phyloP scores from a whole-genome alignment of 2,329 filamentous ascomycete genomes.

The Botrytis cinerea region DNA sequence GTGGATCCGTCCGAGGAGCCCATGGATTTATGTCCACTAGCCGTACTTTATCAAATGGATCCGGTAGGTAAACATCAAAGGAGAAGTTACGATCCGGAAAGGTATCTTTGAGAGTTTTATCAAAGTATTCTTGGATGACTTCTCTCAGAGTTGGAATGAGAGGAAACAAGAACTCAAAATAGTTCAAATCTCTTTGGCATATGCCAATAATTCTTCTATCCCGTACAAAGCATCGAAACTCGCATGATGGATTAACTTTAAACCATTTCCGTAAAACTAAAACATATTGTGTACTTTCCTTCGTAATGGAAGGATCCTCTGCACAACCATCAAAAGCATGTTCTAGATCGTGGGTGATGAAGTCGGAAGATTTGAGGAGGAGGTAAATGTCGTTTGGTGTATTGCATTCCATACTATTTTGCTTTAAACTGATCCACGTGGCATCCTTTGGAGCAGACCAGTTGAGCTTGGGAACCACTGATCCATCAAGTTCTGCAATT shows the following conservation, averaged over 20 bases:
- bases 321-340: conserved; percentile 83
- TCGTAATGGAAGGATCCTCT: conserved; percentile 32
- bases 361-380: conserved; percentile 90
- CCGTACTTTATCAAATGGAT: conserved; percentile 59
- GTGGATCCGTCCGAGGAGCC: conserved; percentile 83
- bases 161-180: conserved; percentile 75
- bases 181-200: conserved; percentile 85
- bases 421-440: conserved; percentile 80
- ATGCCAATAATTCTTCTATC: conserved; percentile 77
- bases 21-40: conserved; percentile 95
- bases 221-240: conserved; percentile 95
- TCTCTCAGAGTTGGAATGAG: conserved; percentile 66
- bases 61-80: conserved; percentile 91
- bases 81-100: conserved; percentile 84
- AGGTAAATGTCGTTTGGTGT: conserved; percentile 90
- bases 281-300: conserved; percentile 47
- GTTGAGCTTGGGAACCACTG: conserved; percentile 90
- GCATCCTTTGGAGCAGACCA: conserved; percentile 98
- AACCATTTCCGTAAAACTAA: conserved; percentile 88
- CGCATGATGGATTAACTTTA: conserved; percentile 83
- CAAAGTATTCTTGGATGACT: conserved; percentile 77
- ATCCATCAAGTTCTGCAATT: conserved; percentile 80
- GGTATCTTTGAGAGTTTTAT: conserved; percentile 67
- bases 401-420: conserved; percentile 89
- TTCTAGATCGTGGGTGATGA: conserved; percentile 90